Base-by-base conservation (phyloP, 352 stramenopile genomes). In the Phytophthora sansomeana region DNA sequence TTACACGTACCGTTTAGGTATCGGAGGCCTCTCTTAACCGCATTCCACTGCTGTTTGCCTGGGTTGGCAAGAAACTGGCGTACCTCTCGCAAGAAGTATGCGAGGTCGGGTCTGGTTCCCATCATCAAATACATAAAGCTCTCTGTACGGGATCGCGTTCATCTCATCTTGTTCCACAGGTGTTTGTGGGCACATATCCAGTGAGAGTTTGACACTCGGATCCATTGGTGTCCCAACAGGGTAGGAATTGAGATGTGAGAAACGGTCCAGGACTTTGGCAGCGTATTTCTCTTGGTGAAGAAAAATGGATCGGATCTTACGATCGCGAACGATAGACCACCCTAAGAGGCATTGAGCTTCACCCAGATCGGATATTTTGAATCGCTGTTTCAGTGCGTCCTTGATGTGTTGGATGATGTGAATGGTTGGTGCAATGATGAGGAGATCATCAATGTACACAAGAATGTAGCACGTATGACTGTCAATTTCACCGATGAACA, bases 11-110 rank as follows among this genome's bases (percentile, higher is more conserved):
- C 56, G 13, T 52, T 61, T 4, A 71, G 29, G 28, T 68, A 65
- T n/a, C 16, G 46, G 0, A 75, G 44, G 10, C 60, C 49, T 58
- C 56, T 63, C 43, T 56, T 67, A 36, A 58, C 67, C 16, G 56
- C 52, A 39, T 54, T 65, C 54, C 55, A 65, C 26, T 77, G 69
- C 6, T 10, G 4, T 44, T 58, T 54, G 10, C 38, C 21, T 52
- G 53, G 41, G 30, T 67, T 57, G 6, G 26, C 30, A 10, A 77
- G 46, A n/a, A 67, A 77, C 19, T 63, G 60, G 44, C 63, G 67
- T 4, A 69, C 54, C 58, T 74, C 41, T 55, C 57, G 21, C 0
- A 72, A 5, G 13, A 52, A 72, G 21, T 38, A 59, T 16, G 58
- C 52, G 8, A 66, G 39, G 17, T 69, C 41, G 2, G 44, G 58